Percentiles rank a stretch among this genome's conserved stretches.
Conservation (phyloP, 164 flowering plant genomes). For the Vitis amurensis region DNA sequence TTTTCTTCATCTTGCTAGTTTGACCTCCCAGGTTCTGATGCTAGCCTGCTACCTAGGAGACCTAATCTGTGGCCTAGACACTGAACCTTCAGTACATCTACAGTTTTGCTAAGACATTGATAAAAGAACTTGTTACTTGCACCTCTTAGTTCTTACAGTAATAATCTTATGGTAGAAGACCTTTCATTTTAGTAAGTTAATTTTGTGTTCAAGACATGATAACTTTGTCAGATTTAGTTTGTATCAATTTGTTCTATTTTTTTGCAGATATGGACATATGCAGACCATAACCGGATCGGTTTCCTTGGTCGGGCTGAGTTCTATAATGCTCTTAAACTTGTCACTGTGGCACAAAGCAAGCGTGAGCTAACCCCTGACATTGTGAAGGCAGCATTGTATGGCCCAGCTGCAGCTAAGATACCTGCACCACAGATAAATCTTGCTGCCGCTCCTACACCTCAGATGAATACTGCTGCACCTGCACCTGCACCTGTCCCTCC, state of each 20-base stretch:
- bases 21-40: no score
- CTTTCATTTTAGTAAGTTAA: background rate
- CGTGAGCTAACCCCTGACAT: conserved; percentile 86
- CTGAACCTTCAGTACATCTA: no score
- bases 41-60: no score
- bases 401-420: conserved; percentile 93
- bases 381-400: conserved; percentile 82
- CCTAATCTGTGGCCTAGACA: no score
- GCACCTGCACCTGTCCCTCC: conserved; percentile 36
- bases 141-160: no score
- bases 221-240: background rate
- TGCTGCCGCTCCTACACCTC: conserved; percentile 40
- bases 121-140: no score
- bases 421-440: conserved; percentile 91
- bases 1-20: no score
- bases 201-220: background rate
- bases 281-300: conserved; percentile 71
- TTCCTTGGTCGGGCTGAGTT: conserved; percentile 86
- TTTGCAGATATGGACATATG: conserved; percentile 81
- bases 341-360: conserved; percentile 94
- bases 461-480: conserved; percentile 26
- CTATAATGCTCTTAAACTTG: conserved; percentile 89
- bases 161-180: background rate
- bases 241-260: background rate
- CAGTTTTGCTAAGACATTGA: no score